phyloP scores from a whole-genome alignment of 345 rosid genomes.

The Salix koriyanagi region DNA sequence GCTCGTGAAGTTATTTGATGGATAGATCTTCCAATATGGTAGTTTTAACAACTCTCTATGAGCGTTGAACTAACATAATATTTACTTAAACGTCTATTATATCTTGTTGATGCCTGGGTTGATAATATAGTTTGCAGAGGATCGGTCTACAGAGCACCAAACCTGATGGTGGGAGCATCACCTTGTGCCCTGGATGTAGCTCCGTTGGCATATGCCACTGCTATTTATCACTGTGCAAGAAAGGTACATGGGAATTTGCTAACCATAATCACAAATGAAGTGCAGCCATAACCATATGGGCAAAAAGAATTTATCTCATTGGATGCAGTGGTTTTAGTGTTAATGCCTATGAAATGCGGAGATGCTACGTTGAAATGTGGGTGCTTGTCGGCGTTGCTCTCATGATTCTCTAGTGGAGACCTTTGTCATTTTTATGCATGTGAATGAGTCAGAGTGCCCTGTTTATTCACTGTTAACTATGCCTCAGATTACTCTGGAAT shows the following conservation, averaged over 20 bases:
- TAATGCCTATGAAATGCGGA: background rate
- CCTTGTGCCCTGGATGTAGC: constrained; percentile 98
- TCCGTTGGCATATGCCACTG: constrained; percentile 96
- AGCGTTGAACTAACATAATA: background rate
- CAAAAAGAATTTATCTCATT: background rate
- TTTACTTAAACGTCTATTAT: background rate
- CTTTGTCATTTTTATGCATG: background rate
- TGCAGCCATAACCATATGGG: background rate
- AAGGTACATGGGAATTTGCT: constrained; percentile 47
- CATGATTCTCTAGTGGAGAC: background rate
- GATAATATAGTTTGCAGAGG: constrained; percentile 76
- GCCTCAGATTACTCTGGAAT: background rate
- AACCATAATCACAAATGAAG: background rate
- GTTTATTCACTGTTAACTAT: background rate
- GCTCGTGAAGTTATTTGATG: too few species aligned
- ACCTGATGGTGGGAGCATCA: constrained; percentile 96
- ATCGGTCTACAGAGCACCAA: constrained; percentile 86
- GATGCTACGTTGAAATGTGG: background rate
- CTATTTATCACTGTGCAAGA: constrained; percentile 89
- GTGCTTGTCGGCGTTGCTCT: background rate
- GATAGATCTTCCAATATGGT: too few species aligned
- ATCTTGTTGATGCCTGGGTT: constrained; percentile 11
- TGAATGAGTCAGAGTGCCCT: background rate
- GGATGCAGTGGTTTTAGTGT: background rate
- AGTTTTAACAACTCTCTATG: too few species aligned